These are phyloP conservation scores for Striga asiatica DNA, from an alignment of 257 asterid genomes.

Conservation along the genomic window DNA sequence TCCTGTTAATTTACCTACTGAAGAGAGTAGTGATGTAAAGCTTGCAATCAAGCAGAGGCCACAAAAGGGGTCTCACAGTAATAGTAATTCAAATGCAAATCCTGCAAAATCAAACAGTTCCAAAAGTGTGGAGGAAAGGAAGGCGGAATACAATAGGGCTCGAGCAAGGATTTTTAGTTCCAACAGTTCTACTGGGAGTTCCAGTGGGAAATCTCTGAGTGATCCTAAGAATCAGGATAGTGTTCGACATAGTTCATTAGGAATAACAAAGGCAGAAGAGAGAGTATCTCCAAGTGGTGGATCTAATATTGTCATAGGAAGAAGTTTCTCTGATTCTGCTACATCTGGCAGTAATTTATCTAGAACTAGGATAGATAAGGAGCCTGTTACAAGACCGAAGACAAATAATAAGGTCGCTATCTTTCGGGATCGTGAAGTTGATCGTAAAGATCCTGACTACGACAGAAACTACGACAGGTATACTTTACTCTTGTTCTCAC, in stretches of 20 bases:
- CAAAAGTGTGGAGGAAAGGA: constrained; percentile 93
- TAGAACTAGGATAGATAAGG: constrained; percentile 72
- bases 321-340: constrained; percentile 57
- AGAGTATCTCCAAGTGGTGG: constrained; percentile 31
- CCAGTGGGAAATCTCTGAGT: constrained; percentile 45
- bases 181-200: constrained; percentile 46
- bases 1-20: constrained; percentile 52
- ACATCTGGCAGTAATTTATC: constrained; percentile 60
- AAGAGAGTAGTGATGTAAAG: constrained; percentile 35
- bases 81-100: constrained; percentile 29
- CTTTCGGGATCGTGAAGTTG: constrained; percentile 88
- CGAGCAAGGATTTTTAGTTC: constrained; percentile 94
- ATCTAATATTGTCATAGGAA: constrained; percentile 38
- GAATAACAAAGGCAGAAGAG: constrained; percentile 47
- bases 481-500: too few relatives aligned
- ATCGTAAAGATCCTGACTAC: constrained; percentile 94
- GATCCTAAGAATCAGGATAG: constrained; percentile 50
- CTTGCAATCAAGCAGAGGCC: constrained; percentile 97
- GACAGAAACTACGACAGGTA: constrained; percentile 92
- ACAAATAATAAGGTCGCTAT: constrained; percentile 76
- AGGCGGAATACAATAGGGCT: constrained; percentile 94
- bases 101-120: constrained; percentile 54
- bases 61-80: constrained; percentile 50
- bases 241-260: constrained; percentile 43
- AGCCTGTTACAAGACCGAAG: constrained; percentile 54